Evolutionary conservation across 176 grass and related monocot species (phyloP), one percentile per base, ranked within the genome.

Genomic region (Oryza longistaminata): DNA sequence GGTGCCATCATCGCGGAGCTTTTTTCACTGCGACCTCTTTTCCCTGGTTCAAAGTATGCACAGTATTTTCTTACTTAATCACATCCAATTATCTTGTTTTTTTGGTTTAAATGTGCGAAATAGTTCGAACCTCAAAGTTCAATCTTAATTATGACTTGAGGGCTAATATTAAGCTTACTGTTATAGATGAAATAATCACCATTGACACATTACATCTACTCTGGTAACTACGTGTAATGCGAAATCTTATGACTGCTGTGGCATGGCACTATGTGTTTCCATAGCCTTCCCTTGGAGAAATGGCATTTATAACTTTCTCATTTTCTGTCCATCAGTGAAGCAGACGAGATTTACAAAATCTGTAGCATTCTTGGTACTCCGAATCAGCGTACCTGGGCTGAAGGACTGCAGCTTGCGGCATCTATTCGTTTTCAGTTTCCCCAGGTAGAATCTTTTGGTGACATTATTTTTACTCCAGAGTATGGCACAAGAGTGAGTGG

Each of bases 1-100:
- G 97, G 97, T 50, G 97, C 97, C 68, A 96, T 99, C 76, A 99
- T 99, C 11, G 93, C 93, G 2, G 97, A 99, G 81, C 97, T 99
- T 80, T 96, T 99, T 83, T 94, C 88, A 19, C 85, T 96, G 21
- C 92, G 84, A 68, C 97, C 97, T 72, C 93, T 99, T 86, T 99
- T 99, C 82, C 97, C 97, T 85, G 97, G 97, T 17, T 92, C 84
- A 82, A 99, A 91, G 97, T 99, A 96, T 22, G 25, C 15, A 55
- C 15, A 55, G 17, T 70, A 22, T 19, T 55, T 39, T 74, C 52
- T 14, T 31, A 46, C 79, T 7, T 14, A 85, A 70, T 5, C 19
- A 27, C 0, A 5, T 45, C 78, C 73, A 7, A 2, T 64, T 14
- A 3, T 3, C 19, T 9, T 52, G 0, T 46, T 82, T 35, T 7